Base-by-base conservation (phyloP, 192 early-diverging fungal genomes). In the Pecoramyces ruminantium region DNA sequence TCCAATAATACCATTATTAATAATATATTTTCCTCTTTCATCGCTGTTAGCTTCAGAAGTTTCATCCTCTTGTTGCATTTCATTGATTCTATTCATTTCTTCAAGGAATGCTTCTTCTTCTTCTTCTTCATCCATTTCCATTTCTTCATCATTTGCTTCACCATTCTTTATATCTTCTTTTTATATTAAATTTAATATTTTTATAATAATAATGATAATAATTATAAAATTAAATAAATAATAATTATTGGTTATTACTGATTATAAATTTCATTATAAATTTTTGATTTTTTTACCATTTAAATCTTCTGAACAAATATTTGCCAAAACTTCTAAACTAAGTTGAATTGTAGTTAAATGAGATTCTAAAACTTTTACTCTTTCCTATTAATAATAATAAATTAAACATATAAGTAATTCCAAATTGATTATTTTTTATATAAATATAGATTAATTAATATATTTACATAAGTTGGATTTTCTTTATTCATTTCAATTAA, bases 301-400 rank as follows among this genome's bases (percentile, higher is more conserved):
- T 67, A 67, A 67, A 67, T 91, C 92, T 79, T 93, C 91, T 12
- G 90, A 89, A 82, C 92, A 95, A 77, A 96, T 90, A 81, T 94
- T 95, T 78, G 95, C 89, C 6, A 96, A 86, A 29, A 98, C 81
- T 83, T 98, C 96, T 29, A 98, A 85, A 21, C 89, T 88, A 27
- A 95, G 82, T 78, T 93, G 92, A 13, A 94, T 83, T 14, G 89
- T 91, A 27, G 85, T 87, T 79, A 95, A 77, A 16, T 87, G 86
- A 0, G 85, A 85, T 81, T 92, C 89, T 30, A 92, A 82, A n/a
- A 80, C 77, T 29, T 84, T 81, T 2, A 92, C 81, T 17, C 85
- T 79, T 81, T 83, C 80, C 83, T 84, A 79, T 25, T 30, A 28
- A 30, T n/a, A n/a, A n/a, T n/a, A n/a, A n/a, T n/a, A n/a, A n/a